Percentiles rank a stretch among this genome's conserved stretches.
Conservation (phyloP, 2,329 filamentous ascomycete genomes). For the Myrmaecium sp. region DNA sequence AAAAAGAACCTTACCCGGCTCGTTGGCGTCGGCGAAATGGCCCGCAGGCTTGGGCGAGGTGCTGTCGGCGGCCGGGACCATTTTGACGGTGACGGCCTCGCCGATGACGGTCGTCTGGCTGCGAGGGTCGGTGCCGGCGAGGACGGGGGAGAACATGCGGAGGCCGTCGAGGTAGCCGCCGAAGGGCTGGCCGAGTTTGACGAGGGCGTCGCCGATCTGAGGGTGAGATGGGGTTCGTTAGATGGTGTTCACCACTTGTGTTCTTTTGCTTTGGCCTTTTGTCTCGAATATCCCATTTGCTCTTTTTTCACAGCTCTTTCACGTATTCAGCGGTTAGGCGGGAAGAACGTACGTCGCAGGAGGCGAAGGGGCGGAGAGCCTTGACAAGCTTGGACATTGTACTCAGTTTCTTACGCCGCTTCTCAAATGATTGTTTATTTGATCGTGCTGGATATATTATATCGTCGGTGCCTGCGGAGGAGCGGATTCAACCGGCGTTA, state of each 20-base stretch:
- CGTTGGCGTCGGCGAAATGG: constrained; percentile 22
- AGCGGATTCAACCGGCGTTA: too few species aligned
- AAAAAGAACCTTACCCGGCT: constrained; percentile 18
- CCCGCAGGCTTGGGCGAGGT: constrained; percentile 12
- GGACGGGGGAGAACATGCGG: constrained; percentile 11
- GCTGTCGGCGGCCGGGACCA: constrained; percentile 18
- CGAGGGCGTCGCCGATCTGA: constrained; percentile 19
- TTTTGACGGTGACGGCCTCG: constrained; percentile 7
- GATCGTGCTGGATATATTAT: too few species aligned
- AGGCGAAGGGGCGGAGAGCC: constrained; percentile 2
- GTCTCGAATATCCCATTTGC: neutral
- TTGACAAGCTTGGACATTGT: constrained; percentile 2
- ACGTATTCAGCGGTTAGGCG: too few species aligned
- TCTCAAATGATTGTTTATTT: too few species aligned
- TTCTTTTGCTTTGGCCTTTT: neutral
- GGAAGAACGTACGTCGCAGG: too few species aligned
- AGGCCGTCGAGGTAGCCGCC: constrained; percentile 20
- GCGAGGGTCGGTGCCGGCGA: constrained; percentile 1
- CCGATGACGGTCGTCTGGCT: constrained; percentile 4
- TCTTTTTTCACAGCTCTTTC: too few species aligned
- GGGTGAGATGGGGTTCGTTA: neutral
- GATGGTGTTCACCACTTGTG: neutral
- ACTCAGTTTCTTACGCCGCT: too few species aligned
- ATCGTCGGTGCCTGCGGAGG: too few species aligned
- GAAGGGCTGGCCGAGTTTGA: constrained; percentile 15